These are phyloP conservation scores for Asterella californica DNA, from an alignment of 225 moss, liverwort and hornwort species.

Conservation along the genomic window DNA sequence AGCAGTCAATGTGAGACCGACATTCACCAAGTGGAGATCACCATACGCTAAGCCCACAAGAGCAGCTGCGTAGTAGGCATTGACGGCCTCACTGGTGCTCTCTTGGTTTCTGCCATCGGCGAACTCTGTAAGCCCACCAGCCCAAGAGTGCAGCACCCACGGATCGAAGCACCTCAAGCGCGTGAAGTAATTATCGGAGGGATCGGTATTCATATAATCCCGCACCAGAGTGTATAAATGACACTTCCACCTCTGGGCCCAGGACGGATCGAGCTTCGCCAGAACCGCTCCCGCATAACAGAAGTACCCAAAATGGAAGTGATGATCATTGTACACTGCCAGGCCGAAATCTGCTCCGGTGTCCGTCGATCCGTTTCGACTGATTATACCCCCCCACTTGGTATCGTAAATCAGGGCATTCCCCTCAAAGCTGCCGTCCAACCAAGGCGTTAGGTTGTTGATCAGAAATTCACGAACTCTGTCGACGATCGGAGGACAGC, in stretches of 20 bases:
- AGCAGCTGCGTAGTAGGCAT: constrained; percentile 86
- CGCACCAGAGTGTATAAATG: constrained; percentile 70
- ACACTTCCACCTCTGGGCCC: constrained; percentile 58
- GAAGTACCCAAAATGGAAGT: constrained; percentile 90
- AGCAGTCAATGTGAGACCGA: constrained; percentile 66
- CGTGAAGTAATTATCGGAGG: constrained; percentile 44
- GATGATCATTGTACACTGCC: constrained; percentile 88
- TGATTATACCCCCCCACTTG: constrained; percentile 87
- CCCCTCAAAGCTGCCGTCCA: constrained; percentile 56
- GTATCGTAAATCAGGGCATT: constrained; percentile 71
- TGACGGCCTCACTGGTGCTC: constrained; percentile 84
- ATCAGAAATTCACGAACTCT: constrained; percentile 62
- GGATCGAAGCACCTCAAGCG: constrained; percentile 82
- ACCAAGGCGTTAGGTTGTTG: constrained; percentile 66
- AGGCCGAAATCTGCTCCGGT: constrained; percentile 85
- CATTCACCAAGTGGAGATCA: constrained; percentile 58
- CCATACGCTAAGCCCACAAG: constrained; percentile 67
- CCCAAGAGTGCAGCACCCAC: constrained; percentile 90
- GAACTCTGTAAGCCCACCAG: constrained; percentile 81
- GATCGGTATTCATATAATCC: constrained; percentile 68
- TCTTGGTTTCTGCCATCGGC: constrained; percentile 94
- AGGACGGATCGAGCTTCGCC: constrained; percentile 69
- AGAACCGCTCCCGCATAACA: constrained; percentile 94
- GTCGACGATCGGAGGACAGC: constrained; percentile 40
- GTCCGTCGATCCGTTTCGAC: constrained; percentile 67